Evolutionary conservation across 176 grass and related monocot species (phyloP).

Genomic region (Oryza meyeriana): DNA sequence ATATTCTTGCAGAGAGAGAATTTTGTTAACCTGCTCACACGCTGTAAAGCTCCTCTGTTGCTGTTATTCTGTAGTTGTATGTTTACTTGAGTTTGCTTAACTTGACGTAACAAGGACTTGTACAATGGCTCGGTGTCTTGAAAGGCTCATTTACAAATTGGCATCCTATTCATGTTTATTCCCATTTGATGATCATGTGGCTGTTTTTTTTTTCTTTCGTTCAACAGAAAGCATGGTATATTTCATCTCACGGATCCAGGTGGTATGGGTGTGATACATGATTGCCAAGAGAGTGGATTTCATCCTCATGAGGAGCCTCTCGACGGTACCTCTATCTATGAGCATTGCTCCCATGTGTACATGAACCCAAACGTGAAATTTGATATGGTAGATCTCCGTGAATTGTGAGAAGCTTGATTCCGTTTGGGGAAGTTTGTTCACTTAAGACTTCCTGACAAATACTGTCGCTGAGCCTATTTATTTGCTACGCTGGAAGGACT

Average conservation of each 20-base stretch:
- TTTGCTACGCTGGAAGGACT: background rate
- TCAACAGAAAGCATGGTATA: slow-evolving; percentile 91
- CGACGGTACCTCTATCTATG: slow-evolving; percentile 79
- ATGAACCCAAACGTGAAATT: slow-evolving; percentile 86
- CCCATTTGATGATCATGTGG: slow-evolving; percentile 12
- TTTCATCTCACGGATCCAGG: slow-evolving; percentile 93
- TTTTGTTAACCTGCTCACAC: background rate
- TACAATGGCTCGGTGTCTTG: no score
- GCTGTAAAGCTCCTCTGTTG: background rate
- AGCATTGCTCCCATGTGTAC: slow-evolving; percentile 96
- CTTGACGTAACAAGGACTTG: background rate
- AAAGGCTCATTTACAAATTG: no score
- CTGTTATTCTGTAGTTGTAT: background rate
- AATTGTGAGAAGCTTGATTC: slow-evolving; percentile 35
- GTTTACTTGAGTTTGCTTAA: background rate
- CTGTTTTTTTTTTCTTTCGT: slow-evolving; percentile 16
- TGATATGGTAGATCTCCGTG: slow-evolving; percentile 80
- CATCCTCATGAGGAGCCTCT: slow-evolving; percentile 90
- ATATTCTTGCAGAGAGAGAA: background rate
- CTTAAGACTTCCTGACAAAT: background rate
- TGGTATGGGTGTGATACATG: slow-evolving; percentile 73
- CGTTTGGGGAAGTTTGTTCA: background rate
- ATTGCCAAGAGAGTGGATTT: slow-evolving; percentile 87
- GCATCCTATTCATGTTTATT: background rate
- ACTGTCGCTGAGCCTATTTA: background rate